Evolutionary conservation across 352 stramenopile species (phyloP), one percentile per base, ranked within the genome.

Genomic region (Phytophthora lateralis): DNA sequence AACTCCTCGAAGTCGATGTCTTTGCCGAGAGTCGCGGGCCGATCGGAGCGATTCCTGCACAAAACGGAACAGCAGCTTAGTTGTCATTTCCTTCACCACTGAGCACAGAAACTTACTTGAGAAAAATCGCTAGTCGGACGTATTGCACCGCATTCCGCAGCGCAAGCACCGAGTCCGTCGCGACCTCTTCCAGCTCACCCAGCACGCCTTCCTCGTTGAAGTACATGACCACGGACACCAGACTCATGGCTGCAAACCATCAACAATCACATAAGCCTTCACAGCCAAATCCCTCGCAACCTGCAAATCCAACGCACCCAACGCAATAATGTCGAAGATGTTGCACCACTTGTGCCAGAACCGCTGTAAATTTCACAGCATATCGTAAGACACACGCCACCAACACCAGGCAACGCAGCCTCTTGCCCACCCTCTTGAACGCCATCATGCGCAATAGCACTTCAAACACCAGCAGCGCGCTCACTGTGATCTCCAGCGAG

Each of bases 321-420:
- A 69, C 15, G 81, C 85, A n/a, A 91, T 41, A 27, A 94, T 68
- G 62, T 94, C 85, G 48, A 94, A 94, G 17, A 94, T 78, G 69
- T 94, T 94, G 61, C 75, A 88, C 85, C 85, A 94, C 63, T 90
- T 91, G 53, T 77, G 78, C 82, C 85, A 94, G 52, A 91, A 94
- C 26, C 80, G 74, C 84, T 93, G 55, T 17, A 46, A 48, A 32
- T 4, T 61, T 7, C 15, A 48, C 15, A 37, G 6, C 14, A 21
- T 43, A 1, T 24, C 9, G 27, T 53, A 30, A 58, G n/a, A 35
- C 10, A 7, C 35, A 27, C n/a, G 21, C 7, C 10, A 50, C 51
- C n/a, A 35, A 66, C 7, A 47, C 14, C n/a, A 15, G 2, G 29
- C 32, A 17, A 14, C 24, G 53, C 17, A 18, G 26, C 6, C 1